A percentile compares a stretch with the other conserved stretches of the same genome.
These are phyloP conservation scores for Nothophaeocryptopus gaeumannii DNA, from an alignment of 2,329 filamentous ascomycete genomes.

Conservation along the genomic window DNA sequence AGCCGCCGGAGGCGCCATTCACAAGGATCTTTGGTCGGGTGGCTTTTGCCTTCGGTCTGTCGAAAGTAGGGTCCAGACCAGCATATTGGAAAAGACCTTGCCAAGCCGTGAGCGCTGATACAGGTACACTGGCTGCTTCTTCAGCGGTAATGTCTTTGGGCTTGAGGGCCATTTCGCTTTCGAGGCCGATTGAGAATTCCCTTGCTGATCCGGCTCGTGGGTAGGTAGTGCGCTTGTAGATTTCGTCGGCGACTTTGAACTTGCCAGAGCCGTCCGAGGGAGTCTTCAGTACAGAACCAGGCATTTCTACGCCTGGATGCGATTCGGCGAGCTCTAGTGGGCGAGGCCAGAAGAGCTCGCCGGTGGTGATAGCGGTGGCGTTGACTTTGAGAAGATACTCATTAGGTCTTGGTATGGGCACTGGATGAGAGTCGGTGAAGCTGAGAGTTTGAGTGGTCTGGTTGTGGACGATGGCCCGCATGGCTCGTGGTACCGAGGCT, in stretches of 20 bases:
- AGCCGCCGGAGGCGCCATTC: slow-evolving; percentile 63
- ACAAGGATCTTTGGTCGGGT: slow-evolving; percentile 56
- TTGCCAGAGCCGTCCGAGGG: background rate
- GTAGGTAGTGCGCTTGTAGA: slow-evolving; percentile 3
- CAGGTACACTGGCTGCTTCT: slow-evolving; percentile 37
- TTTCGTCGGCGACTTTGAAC: background rate
- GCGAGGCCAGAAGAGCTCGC: slow-evolving; percentile 1
- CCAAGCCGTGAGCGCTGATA: slow-evolving; percentile 40
- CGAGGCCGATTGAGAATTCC: slow-evolving; percentile 3
- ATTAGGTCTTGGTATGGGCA: background rate
- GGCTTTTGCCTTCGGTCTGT: slow-evolving; percentile 30
- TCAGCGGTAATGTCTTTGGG: slow-evolving; percentile 35
- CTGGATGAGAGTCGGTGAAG: background rate
- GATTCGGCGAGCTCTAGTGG: background rate
- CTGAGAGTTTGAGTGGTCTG: background rate
- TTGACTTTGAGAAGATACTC: slow-evolving; percentile 3
- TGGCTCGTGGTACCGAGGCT: background rate
- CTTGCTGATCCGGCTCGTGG: background rate
- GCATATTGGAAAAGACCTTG: slow-evolving; percentile 24
- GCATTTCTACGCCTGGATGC: slow-evolving; percentile 1
- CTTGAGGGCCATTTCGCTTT: background rate
- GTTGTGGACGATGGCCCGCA: slow-evolving; percentile 1
- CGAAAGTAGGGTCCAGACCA: slow-evolving; percentile 27
- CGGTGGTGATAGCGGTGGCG: background rate
- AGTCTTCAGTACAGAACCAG: background rate